Evolutionary conservation across 768 basidiomycete genomes (phyloP), one percentile per base, ranked within the genome.

Genomic region (Agrocybe pediades): DNA sequence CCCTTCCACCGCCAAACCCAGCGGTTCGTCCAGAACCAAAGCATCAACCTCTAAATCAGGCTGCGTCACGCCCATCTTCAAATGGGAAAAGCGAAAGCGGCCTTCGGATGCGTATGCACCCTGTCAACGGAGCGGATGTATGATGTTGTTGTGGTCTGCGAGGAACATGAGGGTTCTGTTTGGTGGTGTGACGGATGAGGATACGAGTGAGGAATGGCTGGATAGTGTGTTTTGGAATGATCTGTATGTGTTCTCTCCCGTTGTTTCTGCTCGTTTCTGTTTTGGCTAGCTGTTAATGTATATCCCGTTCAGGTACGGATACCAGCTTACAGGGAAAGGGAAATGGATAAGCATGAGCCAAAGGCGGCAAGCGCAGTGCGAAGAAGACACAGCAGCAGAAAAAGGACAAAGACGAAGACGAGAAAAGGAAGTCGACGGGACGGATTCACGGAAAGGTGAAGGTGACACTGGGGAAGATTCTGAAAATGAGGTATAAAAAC

Each of bases 181-280:
- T 64, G 94, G 94, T 11, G 94, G 80, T 15, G 94, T 96, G 0
- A 88, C 84, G 3, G 94, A 97, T 55, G 90, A 93, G 55, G 94
- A 96, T 60, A 84, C 77, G 17, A 80, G 81, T 30, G 95, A 96
- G 66, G 95, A 97, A 62, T 84, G 80, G 2, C 66, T 97, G 57
- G 88, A 92, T 53, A 92, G 89, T 55, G 77, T 86, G 1, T 96
- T 96, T 66, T 90, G 88, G 77, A 92, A 94, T 55, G 93, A 95
- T 62, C 57, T 95, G 90, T 92, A 55, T 56, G 83, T n/a, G n/a
- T n/a, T n/a, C n/a, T n/a, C n/a, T n/a, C n/a, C n/a, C n/a, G n/a
- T n/a, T n/a, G 68, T 21, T 39, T 47, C n/a, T n/a, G n/a, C 46
- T 41, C 16, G 21, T 19, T 29, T 16, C n/a, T 26, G 3, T 7